Conservation (phyloP, 2,329 filamentous ascomycete species). For the Fusarium bulbicola region DNA sequence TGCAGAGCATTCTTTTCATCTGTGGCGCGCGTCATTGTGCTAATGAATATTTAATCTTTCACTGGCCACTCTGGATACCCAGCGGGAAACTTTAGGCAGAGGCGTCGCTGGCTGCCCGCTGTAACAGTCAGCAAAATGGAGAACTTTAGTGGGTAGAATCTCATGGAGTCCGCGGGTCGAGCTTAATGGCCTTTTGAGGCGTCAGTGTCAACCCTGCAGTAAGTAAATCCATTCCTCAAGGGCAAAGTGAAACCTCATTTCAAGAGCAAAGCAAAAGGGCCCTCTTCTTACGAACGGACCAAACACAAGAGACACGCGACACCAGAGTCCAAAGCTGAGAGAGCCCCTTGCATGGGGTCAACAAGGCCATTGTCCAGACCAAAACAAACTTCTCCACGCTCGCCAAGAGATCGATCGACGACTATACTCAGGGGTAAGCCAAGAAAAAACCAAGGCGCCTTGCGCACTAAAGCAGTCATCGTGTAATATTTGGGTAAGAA, state of each 20-base stretch:
- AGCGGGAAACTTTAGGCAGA: neutral
- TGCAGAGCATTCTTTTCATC: neutral
- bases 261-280: neutral
- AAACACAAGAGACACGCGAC: neutral
- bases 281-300: neutral
- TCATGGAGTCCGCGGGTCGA: neutral
- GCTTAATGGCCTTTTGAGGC: neutral
- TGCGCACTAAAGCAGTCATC: neutral
- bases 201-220: conserved; percentile 5
- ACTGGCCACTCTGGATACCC: neutral
- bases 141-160: neutral
- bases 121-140: neutral
- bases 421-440: conserved; percentile 22
- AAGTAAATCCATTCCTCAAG: neutral
- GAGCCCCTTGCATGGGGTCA: neutral
- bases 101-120: neutral
- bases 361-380: neutral
- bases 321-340: neutral
- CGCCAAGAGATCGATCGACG: conserved; percentile 26
- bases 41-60: neutral
- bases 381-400: neutral
- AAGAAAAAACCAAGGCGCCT: conserved; percentile 5
- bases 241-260: neutral
- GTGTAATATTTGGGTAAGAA: neutral
- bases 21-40: neutral